phyloP scores from a whole-genome alignment of 2,329 filamentous ascomycete species.

The Aspergillus sp. region DNA sequence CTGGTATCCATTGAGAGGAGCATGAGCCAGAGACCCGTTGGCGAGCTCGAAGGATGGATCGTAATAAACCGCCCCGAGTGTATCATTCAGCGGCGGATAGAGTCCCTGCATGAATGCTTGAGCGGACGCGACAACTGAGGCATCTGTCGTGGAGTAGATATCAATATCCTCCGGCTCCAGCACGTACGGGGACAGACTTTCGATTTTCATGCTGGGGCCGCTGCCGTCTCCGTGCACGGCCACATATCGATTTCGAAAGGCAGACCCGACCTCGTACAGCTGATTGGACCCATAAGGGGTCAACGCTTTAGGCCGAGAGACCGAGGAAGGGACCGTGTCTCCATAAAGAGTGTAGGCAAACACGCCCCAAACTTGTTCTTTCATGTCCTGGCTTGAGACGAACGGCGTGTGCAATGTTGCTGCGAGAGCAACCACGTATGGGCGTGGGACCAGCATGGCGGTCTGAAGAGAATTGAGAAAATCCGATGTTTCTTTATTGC shows the following conservation, averaged over 20 bases:
- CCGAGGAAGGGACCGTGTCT: conserved; percentile 51
- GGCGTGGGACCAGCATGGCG: conserved; percentile 11
- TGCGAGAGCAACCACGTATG: conserved; percentile 9
- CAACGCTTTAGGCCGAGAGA: conserved; percentile 39
- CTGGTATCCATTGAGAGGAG: conserved; percentile 57
- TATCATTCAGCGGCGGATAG: conserved; percentile 51
- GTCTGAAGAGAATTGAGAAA: neutral
- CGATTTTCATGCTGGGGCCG: conserved; percentile 36
- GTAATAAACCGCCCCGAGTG: conserved; percentile 31
- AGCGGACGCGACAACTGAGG: conserved; percentile 52
- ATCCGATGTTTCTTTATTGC: neutral
- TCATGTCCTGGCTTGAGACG: conserved; percentile 25
- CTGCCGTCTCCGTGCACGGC: conserved; percentile 23
- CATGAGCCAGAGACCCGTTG: conserved; percentile 48
- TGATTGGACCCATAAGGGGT: conserved; percentile 58
- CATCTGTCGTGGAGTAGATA: conserved; percentile 48
- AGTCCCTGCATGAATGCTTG: conserved; percentile 63
- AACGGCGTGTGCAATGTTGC: conserved; percentile 15
- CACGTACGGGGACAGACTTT: conserved; percentile 45
- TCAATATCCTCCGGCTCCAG: conserved; percentile 48
- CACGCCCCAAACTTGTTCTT: conserved; percentile 44
- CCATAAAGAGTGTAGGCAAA: conserved; percentile 57
- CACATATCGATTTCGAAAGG: conserved; percentile 56
- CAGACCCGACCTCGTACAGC: conserved; percentile 49
- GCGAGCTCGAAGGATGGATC: conserved; percentile 43